Evolutionary conservation across 2,329 filamentous ascomycete species (phyloP).

Genomic region (Fusarium chaquense): DNA sequence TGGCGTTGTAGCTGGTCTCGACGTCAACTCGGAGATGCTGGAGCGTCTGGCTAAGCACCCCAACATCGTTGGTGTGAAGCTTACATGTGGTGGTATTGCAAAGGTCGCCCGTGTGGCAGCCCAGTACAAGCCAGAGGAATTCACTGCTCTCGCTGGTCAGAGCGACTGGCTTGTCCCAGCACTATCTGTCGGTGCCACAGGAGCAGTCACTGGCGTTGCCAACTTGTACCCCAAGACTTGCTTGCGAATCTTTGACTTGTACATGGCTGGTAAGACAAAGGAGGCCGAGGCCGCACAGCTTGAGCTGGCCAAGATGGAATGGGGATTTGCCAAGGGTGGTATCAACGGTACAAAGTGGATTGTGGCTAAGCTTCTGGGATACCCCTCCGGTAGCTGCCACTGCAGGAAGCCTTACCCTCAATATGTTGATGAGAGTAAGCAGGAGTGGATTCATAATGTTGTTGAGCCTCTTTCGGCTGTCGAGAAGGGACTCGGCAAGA

Average conservation of each 20-base stretch:
- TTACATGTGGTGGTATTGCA: constrained; percentile 80
- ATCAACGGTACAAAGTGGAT: constrained; percentile 72
- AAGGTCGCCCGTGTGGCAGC: constrained; percentile 73
- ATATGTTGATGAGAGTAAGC: constrained; percentile 54
- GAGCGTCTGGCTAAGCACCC: constrained; percentile 66
- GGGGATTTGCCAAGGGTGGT: constrained; percentile 68
- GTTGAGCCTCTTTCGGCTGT: constrained; percentile 42
- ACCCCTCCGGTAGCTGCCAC: constrained; percentile 62
- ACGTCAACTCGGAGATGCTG: constrained; percentile 75
- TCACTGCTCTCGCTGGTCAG: constrained; percentile 77
- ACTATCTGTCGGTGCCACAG: constrained; percentile 67
- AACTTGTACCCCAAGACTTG: constrained; percentile 72
- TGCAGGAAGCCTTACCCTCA: constrained; percentile 67
- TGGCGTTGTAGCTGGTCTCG: constrained; percentile 73
- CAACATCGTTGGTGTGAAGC: constrained; percentile 77
- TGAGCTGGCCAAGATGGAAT: constrained; percentile 64
- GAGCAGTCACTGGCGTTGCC: constrained; percentile 72
- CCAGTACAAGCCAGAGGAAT: constrained; percentile 64
- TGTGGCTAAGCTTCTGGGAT: constrained; percentile 66
- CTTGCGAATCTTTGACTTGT: constrained; percentile 63
- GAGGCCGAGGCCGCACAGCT: constrained; percentile 64
- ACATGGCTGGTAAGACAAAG: constrained; percentile 58
- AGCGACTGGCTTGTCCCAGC: constrained; percentile 77
- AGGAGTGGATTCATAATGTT: constrained; percentile 50
- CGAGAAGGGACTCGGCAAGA: constrained; percentile 43